Evolutionary conservation across 257 asterid species (phyloP), one percentile per base, ranked within the genome.

Genomic region (Perilla frutescens): DNA sequence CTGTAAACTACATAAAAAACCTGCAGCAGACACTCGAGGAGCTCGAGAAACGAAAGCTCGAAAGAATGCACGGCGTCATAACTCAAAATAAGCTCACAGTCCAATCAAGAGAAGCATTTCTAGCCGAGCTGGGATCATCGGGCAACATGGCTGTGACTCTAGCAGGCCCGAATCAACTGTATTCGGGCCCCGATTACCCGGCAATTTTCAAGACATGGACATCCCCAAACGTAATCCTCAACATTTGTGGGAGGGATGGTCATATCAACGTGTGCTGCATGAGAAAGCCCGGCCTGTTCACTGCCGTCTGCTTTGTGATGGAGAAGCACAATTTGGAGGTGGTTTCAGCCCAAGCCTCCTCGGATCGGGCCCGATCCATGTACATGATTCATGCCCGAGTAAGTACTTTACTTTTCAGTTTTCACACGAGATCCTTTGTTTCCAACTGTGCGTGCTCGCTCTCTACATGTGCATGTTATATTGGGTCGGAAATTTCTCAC

Each of bases 311-410:
- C 80, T 82, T 75, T 14, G 80, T 85, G 26, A 40, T 89, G 72
- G 88, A 89, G 60, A 87, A 87, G 88, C 73, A 87, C 76, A 76
- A 68, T 34, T 11, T 89, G 64, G 91, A 89, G 49, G 64, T 89
- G 59, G 57, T 89, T 15, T 75, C 93, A 3, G 89, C 88, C 41
- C 91, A 82, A 0, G 63, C 83, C 9, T 82, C 89, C 0, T 71
- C 92, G 0, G 80, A 80, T 60, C 65, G 39, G 6, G 37, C 47
- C 36, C 50, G 77, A 20, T 80, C 66, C 86, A 82, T 89, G 83
- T 81, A 70, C 84, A 85, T 83, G 85, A 79, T 89, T 49, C 93
- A 85, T 45, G 81, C 86, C 50, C 88, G 62, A 11, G 96, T 87
- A 79, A 83, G 87, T 85, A 1, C 14, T 4, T 6, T n/a, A 6